Base-by-base conservation (phyloP, 2,329 filamentous ascomycete genomes). In the Stagonosporopsis rhizophila region DNA sequence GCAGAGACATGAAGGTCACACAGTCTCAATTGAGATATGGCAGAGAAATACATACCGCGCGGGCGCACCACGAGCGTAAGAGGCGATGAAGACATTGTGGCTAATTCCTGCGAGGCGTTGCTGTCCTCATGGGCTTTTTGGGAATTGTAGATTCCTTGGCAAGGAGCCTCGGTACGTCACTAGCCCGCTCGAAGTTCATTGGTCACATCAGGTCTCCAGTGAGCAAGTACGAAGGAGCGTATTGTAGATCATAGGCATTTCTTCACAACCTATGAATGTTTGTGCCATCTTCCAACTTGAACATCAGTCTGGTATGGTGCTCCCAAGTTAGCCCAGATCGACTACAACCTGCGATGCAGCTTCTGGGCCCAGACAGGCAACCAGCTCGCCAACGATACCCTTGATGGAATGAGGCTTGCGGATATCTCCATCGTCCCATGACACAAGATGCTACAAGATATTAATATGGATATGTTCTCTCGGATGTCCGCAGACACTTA, bases 371-470 rank as follows among this genome's bases (percentile, higher is more conserved):
- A 91, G 73, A 11, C 85, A 84, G 3, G 89, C 87, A 3, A 87
- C 83, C 46, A 92, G 71, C 60, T 92, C 88, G 1, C 86, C 88
- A 55, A 92, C 81, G 32, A 82, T 80, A 0, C 84, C 82, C 68
- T 88, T 90, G 30, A 90, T 73, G 1, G 80, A 81, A 5, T 76
- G 73, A 17, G 78, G 73, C 44, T 87, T 79, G 12, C 75, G 70
- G 2, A 89, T 74, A 30, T 77, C 75, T 42, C 83, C 80, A 1
- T 76, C 69, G 0, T 85, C 78, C 89, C 89, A 92, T 2, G 78
- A 77, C 2, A 83, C 78, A 8, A 91, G 77, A 67, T 88, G 80
- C 52, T 81, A 71, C 2, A 77, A 78, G 7, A 12, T 2, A 40
- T 52, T 78, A 72, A 56, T 48, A 48, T 8, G 7, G 6, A 19